Evolutionary conservation across 176 grass and related monocot genomes (phyloP), one percentile per base, ranked within the genome.

Genomic region (Bolboschoenus planiculmis): DNA sequence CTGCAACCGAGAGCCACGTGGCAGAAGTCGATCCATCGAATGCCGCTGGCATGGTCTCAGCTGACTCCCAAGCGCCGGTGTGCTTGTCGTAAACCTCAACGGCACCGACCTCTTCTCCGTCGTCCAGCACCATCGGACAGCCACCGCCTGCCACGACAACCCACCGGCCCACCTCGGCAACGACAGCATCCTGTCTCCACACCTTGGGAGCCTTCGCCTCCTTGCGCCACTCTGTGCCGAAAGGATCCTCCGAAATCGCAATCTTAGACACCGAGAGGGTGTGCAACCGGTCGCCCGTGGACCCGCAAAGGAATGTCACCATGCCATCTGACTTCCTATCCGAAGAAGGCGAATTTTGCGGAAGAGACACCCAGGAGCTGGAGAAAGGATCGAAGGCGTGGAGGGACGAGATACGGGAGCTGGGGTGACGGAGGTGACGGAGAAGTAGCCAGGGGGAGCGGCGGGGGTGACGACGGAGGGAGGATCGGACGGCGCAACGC

Each of bases 401-500:
- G n/a, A 56, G 2, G 33, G 73, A 16, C 51, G 78, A 59, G 40
- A 80, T 3, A 1, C 21, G 5, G 18, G 79, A 72, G 5, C 77
- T 71, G 14, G 74, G 78, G 3, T 79, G 23, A 18, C 27, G 56
- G 55, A 21, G 27, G 53, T 89, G 83, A 81, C 90, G 92, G 29
- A 92, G 83, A n/a, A 97, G 30, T 55, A 97, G 92, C 87, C 92
- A 97, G 6, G 94, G 92, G 5, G 84, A 78, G 0, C 85, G 88
- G 0, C 90, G 85, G 46, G 92, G 87, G 8, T 75, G 44, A 24
- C 82, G 92, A 9, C 85, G 86, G 43, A 93, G 81, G 66, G 89
- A 74, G 30, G 90, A 85, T 11, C 91, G 87, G 65, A 93, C 90
- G 50, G 92, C 87, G 53, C 85, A 40, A 40, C 83, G 92, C 95